Base-by-base conservation (phyloP, 371 early-diverging fungal species). In the Dentiscutata heterogama region DNA sequence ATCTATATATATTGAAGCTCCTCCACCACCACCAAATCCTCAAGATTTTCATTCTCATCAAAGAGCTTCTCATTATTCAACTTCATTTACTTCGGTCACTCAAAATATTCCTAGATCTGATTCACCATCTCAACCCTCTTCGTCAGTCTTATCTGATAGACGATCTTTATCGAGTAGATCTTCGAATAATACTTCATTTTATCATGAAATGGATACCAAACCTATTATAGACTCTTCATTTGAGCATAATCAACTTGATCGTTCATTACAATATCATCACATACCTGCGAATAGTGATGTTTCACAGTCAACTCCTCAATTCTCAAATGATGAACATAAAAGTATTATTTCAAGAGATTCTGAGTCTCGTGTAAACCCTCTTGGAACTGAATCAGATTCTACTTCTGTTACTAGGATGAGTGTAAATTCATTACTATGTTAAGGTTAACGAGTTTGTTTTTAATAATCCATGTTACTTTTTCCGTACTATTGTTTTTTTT, bases 381-480 rank as follows among this genome's bases (percentile, higher is more conserved):
- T 39, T 35, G 22, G 20, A 42, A 42, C 35, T 11, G 42, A 20
- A 10, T 31, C 35, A 8, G 70, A 46, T 22, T 70, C 46, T 70
- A 8, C 70, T 25, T 61, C 61, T 4, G 10, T 56, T 16, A 61
- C 77, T 60, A 53, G 58, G 16, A 60, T 76, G 77, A 76, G 77
- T 35, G 77, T 76, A 42, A 76, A 60, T 76, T 76, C 77, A 14
- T 76, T 76, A 76, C 42, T 76, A 58, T 76, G 77, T 42, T 29
- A 76, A 14, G 11, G 51, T 18, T 13, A 67, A 65, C 5, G 10
- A 11, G 7, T 46, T 46, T n/a, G n/a, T n/a, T 6, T 46, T 42
- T 42, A 42, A 42, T 42, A 6, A 42, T 42, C 7, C 46, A 46
- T 6, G 11, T 42, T 42, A 6, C 7, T 46, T 46, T 46, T 11